phyloP scores from a whole-genome alignment of 2,329 filamentous ascomycete species.

The Monilinia polystroma region DNA sequence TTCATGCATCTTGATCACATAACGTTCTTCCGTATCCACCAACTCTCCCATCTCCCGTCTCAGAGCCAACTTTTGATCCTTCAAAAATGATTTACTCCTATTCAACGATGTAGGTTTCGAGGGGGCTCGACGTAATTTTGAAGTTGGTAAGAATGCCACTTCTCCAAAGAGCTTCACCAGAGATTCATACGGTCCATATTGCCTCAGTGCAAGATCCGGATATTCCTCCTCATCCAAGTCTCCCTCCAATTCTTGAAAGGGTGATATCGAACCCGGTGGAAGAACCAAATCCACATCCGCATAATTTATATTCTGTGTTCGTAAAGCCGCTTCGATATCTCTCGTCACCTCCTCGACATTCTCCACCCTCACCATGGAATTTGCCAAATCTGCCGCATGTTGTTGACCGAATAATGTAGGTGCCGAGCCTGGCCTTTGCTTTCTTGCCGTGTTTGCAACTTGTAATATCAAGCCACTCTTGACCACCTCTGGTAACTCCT shows the following conservation, averaged over 20 bases:
- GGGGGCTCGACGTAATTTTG: conserved; percentile 78
- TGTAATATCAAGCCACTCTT: conserved; percentile 66
- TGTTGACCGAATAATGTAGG: conserved; percentile 76
- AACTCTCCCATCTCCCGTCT: conserved; percentile 88
- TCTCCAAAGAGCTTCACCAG: conserved; percentile 79
- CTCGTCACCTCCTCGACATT: conserved; percentile 70
- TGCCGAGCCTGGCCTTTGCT: conserved; percentile 58
- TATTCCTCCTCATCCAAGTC: conserved; percentile 65
- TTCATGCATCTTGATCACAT: conserved; percentile 83
- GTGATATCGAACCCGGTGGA: conserved; percentile 70
- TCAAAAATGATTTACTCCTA: conserved; percentile 72
- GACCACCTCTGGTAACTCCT: conserved; percentile 74
- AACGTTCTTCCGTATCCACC: conserved; percentile 90
- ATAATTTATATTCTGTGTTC: conserved; percentile 79
- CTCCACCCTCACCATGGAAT: conserved; percentile 79
- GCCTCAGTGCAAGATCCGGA: conserved; percentile 60
- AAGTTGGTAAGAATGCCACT: conserved; percentile 81
- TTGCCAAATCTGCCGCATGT: conserved; percentile 88
- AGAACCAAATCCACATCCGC: conserved; percentile 85
- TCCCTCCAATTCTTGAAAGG: conserved; percentile 59
- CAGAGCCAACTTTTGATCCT: conserved; percentile 78
- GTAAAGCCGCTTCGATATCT: conserved; percentile 72
- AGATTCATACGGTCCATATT: conserved; percentile 76
- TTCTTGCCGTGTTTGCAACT: conserved; percentile 45
- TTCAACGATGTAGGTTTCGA: conserved; percentile 82